These are phyloP conservation scores for Apiotrichum akiyoshidainum DNA, from an alignment of 1,284 basidiomycete genomes.

Conservation along the genomic window DNA sequence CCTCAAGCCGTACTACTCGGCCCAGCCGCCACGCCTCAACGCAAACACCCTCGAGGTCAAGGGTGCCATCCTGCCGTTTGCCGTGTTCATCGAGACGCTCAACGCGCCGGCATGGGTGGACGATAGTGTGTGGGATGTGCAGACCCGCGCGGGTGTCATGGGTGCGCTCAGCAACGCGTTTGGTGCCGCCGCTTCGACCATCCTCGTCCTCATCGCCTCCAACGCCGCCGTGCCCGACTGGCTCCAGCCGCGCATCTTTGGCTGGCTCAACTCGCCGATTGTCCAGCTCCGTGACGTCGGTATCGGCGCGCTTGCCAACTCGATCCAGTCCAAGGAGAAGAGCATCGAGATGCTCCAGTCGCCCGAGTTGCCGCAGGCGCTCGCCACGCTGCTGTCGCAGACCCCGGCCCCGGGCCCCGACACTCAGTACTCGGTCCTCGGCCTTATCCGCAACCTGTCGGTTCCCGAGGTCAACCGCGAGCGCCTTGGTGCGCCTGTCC, in stretches of 20 bases:
- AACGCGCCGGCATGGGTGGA: neutral
- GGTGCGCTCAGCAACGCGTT: no score
- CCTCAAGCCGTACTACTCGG: neutral
- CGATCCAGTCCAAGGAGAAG: neutral
- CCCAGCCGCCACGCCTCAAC: neutral
- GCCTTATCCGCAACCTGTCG: conserved; percentile 12
- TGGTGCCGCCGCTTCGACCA: neutral
- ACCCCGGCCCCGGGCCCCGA: neutral
- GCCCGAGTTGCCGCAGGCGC: neutral
- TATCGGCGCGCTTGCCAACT: neutral
- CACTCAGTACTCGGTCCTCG: conserved; percentile 7
- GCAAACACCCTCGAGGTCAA: neutral
- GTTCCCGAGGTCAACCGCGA: conserved; percentile 3
- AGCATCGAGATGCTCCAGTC: neutral
- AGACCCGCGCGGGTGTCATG: no score
- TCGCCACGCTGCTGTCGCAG: neutral
- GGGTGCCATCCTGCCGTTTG: neutral
- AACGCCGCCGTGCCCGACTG: neutral
- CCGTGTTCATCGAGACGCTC: neutral
- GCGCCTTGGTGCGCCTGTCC: neutral
- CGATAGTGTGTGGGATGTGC: neutral
- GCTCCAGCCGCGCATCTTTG: neutral
- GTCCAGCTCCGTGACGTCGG: neutral
- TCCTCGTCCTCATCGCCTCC: neutral
- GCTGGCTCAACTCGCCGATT: neutral